Base-by-base conservation (phyloP, 106 monocot genomes). In the Chionographis japonica region DNA sequence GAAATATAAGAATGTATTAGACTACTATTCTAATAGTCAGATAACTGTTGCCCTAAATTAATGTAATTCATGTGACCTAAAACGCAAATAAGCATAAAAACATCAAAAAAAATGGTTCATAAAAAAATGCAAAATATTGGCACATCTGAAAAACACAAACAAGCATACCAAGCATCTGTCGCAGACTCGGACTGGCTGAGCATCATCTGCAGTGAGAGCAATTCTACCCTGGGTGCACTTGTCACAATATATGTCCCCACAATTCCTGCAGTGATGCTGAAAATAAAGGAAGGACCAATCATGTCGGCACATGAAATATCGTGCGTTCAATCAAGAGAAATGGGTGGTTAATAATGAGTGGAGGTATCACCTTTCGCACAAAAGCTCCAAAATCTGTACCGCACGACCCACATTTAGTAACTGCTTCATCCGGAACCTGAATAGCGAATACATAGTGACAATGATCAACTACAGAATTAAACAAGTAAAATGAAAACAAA, bases 231-330 rank as follows among this genome's bases (percentile, higher is more conserved):
- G 82, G 37, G 90, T 94, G 69, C 94, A 94, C 66, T 94, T 94
- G 63, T 94, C 94, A 69, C 94, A 94, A 78, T 90, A 94, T 63
- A 94, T 94, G 68, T 94, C 94, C 51, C 94, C 94, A 81, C 94
- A 94, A 62, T 90, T 94, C 67, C 94, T 75, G 66, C 94, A 94
- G 60, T 94, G 94, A 78, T 94, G 94, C 94, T 94, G 85, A 76
- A 75, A 59, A 20, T 0, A 63, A 35, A 53, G 13, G 63, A 43
- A 13, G 0, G n/a, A 38, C 38, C 12, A 15, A 56, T 7, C 20
- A 63, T 56, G 50, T 77, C 58, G 75, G 15, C 2, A 60, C 6
- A 20, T 41, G 4, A 52, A 72, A 74, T 66, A 40, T 61, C 1
- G 7, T 15, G 3, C 61, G 14, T n/a, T 54, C 37, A 37, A 56